A percentile compares a stretch with the other conserved stretches of the same genome.
These are phyloP conservation scores for Lasiosphaeria hispida DNA, from an alignment of 495 filamentous ascomycete species.

Conservation along the genomic window DNA sequence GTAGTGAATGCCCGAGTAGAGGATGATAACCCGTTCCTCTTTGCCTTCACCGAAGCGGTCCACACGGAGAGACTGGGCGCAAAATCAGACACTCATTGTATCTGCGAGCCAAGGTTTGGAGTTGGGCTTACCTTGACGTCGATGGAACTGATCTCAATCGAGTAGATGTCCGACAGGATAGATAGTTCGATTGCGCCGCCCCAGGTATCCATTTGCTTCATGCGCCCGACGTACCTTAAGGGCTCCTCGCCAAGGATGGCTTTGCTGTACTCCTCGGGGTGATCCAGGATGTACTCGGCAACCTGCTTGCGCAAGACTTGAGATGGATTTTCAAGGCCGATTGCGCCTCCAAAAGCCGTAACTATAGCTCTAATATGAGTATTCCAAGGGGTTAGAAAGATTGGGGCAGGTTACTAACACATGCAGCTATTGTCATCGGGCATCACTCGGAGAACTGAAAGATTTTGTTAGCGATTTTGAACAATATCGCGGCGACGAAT, in stretches of 20 bases:
- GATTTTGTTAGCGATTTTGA: conserved; percentile 3
- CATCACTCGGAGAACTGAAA: conserved; percentile 81
- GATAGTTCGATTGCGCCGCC: conserved; percentile 88
- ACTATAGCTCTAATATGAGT: conserved; percentile 33
- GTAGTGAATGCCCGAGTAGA: conserved; percentile 95
- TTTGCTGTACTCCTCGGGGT: conserved; percentile 67
- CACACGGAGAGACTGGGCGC: conserved; percentile 33
- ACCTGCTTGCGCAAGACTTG: conserved; percentile 73
- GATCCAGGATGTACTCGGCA: conserved; percentile 70
- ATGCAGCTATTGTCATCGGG: conserved; percentile 95
- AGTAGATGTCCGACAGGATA: conserved; percentile 81
- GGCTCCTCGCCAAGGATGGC: conserved; percentile 73
- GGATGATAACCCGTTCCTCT: conserved; percentile 68
- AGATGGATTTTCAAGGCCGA: conserved; percentile 43
- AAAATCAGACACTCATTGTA: neutral
- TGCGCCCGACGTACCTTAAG: conserved; percentile 81
- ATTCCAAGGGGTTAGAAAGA: too few species aligned
- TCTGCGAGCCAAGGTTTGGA: neutral
- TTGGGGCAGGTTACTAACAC: conserved; percentile 35
- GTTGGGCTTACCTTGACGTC: conserved; percentile 52
- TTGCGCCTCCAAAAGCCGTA: conserved; percentile 76
- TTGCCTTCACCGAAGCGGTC: conserved; percentile 82
- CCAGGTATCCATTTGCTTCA: conserved; percentile 79
- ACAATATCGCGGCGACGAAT: neutral
- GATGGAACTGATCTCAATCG: conserved; percentile 81